A percentile compares a stretch with the other conserved stretches of the same genome.
Evolutionary conservation across 2,329 filamentous ascomycete species (phyloP).

Genomic region (Talaromyces amestolkiae): DNA sequence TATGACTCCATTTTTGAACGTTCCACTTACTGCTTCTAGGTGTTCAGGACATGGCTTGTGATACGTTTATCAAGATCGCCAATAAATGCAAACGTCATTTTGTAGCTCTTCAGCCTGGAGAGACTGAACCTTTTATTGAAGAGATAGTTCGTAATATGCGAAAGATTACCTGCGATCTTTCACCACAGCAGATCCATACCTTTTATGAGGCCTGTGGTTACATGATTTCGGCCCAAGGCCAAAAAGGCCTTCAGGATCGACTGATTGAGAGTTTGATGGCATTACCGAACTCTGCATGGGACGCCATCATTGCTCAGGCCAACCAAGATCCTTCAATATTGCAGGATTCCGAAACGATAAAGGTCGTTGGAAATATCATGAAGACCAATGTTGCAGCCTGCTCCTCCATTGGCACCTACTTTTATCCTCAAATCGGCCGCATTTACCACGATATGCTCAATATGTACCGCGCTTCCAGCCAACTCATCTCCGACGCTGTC

Average conservation of each 20-base stretch:
- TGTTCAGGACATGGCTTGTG: slow-evolving; percentile 99
- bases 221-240: slow-evolving; percentile 97
- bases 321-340: slow-evolving; percentile 81
- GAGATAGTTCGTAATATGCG: slow-evolving; percentile 95
- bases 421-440: slow-evolving; percentile 94
- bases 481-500: slow-evolving; percentile 91
- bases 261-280: slow-evolving; percentile 90
- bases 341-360: slow-evolving; percentile 92
- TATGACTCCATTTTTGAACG: neutral
- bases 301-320: slow-evolving; percentile 85
- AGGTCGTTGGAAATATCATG: slow-evolving; percentile 99
- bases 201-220: slow-evolving; percentile 99
- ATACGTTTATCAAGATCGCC: slow-evolving; percentile 99
- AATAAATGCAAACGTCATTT: slow-evolving; percentile 98
- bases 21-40: slow-evolving; percentile 48
- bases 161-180: slow-evolving; percentile 92
- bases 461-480: slow-evolving; percentile 97
- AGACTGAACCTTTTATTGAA: slow-evolving; percentile 94
- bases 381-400: slow-evolving; percentile 99
- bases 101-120: slow-evolving; percentile 89
- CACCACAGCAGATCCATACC: slow-evolving; percentile 95
- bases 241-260: slow-evolving; percentile 89
- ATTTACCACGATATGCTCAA: slow-evolving; percentile 99
- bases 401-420: slow-evolving; percentile 92
- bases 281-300: slow-evolving; percentile 91